Conservation (phyloP, 1,284 basidiomycete species). For the Ceratobasidium papillatum region DNA sequence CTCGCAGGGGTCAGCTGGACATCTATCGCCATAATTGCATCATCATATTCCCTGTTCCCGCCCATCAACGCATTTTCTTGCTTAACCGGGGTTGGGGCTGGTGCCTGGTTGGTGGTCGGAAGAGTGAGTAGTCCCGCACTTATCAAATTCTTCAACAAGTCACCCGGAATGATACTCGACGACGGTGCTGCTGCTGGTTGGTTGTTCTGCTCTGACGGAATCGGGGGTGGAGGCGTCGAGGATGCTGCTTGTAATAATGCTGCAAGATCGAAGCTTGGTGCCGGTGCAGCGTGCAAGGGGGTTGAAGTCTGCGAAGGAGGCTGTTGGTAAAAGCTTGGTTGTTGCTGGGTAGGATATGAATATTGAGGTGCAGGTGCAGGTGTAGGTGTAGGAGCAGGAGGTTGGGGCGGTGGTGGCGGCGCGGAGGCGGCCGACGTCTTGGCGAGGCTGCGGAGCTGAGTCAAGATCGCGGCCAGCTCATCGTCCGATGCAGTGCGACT, state of each 20-base stretch:
- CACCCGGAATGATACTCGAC: slow-evolving; percentile 42
- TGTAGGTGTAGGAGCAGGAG: slow-evolving; percentile 50
- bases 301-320: slow-evolving; percentile 28
- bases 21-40: slow-evolving; percentile 71
- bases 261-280: slow-evolving; percentile 43
- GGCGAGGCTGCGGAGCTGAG: slow-evolving; percentile 74
- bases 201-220: neutral
- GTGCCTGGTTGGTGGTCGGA: slow-evolving; percentile 32
- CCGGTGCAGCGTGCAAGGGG: slow-evolving; percentile 2
- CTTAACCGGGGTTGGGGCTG: slow-evolving; percentile 56
- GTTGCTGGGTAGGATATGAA: neutral
- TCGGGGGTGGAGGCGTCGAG: slow-evolving; percentile 13
- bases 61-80: slow-evolving; percentile 53
- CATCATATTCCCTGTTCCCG: slow-evolving; percentile 72
- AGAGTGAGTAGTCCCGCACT: slow-evolving; percentile 32
- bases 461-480: slow-evolving; percentile 81
- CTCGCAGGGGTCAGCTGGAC: slow-evolving; percentile 76
- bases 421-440: slow-evolving; percentile 52
- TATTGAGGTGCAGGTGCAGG: slow-evolving; percentile 53
- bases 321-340: slow-evolving; percentile 13
- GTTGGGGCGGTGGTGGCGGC: slow-evolving; percentile 54
- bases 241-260: slow-evolving; percentile 17
- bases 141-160: slow-evolving; percentile 35
- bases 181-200: slow-evolving; percentile 46
- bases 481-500: slow-evolving; percentile 76